These are phyloP conservation scores for Serendipita sp. DNA, from an alignment of 768 basidiomycete genomes.

Conservation along the genomic window DNA sequence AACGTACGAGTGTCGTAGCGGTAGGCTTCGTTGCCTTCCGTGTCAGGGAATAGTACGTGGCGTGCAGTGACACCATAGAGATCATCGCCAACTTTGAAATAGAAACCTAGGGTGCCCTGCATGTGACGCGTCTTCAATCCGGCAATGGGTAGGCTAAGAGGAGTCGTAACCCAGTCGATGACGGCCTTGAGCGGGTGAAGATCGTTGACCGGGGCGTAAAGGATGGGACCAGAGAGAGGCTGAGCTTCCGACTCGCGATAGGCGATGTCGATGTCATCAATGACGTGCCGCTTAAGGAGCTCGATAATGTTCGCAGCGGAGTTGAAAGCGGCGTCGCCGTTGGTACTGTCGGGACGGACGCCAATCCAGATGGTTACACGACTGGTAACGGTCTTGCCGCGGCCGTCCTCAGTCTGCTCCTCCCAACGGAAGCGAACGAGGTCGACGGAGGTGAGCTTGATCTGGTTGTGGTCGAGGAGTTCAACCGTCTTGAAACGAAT, in stretches of 20 bases:
- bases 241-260: slow-evolving; percentile 21
- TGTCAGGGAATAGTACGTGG: slow-evolving; percentile 11
- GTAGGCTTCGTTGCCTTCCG: slow-evolving; percentile 18
- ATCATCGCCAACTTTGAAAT: slow-evolving; percentile 9
- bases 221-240: slow-evolving; percentile 19
- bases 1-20: slow-evolving; percentile 19
- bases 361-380: slow-evolving; percentile 26
- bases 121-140: slow-evolving; percentile 9
- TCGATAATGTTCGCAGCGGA: slow-evolving; percentile 20
- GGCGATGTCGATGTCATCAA: slow-evolving; percentile 25
- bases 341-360: slow-evolving; percentile 20
- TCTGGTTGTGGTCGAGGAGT: slow-evolving; percentile 16
- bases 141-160: slow-evolving; percentile 10
- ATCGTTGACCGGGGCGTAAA: slow-evolving; percentile 20
- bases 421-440: slow-evolving; percentile 21
- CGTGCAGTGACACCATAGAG: slow-evolving; percentile 12
- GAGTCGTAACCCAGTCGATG: slow-evolving; percentile 17
- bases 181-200: slow-evolving; percentile 20
- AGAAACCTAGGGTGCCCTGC: slow-evolving; percentile 10
- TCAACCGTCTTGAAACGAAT: slow-evolving; percentile 21
- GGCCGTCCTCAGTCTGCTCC: slow-evolving; percentile 14
- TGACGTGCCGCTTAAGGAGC: slow-evolving; percentile 20
- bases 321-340: slow-evolving; percentile 18
- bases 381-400: slow-evolving; percentile 14
- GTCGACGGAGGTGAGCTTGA: slow-evolving; percentile 19